Evolutionary conservation across 306 rosid species (phyloP).

Genomic region (Trichosanthes truncata): DNA sequence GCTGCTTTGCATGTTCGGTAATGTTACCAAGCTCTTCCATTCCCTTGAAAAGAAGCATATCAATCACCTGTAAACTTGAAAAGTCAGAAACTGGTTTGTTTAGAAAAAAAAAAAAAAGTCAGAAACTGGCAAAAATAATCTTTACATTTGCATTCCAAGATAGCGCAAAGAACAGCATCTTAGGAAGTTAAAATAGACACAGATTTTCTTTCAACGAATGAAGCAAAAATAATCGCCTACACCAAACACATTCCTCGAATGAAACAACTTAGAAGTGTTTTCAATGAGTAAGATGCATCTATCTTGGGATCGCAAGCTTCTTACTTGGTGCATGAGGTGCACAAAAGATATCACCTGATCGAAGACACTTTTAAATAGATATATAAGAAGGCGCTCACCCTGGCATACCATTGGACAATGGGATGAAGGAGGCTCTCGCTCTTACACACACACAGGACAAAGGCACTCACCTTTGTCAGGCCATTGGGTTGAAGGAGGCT

Average conservation of each 20-base stretch:
- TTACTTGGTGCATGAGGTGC: background rate
- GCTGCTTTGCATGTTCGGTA: constrained; percentile 80
- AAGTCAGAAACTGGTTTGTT: constrained; percentile 10
- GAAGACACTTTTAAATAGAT: background rate
- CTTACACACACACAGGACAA: background rate
- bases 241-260: background rate
- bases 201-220: background rate
- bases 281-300: background rate
- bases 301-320: background rate
- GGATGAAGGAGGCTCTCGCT: background rate
- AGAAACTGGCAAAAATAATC: constrained; percentile 1
- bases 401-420: background rate
- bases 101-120: constrained; percentile 8
- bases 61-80: constrained; percentile 62
- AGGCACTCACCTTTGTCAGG: background rate
- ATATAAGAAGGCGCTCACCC: background rate
- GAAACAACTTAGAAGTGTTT: background rate
- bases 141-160: background rate
- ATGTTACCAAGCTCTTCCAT: constrained; percentile 73
- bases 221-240: background rate
- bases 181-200: background rate
- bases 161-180: background rate
- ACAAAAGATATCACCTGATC: background rate
- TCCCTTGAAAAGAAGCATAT: constrained; percentile 87
- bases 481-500: background rate